Percentiles rank a stretch among this genome's conserved stretches.
Evolutionary conservation across 2,329 filamentous ascomycete genomes (phyloP).

Genomic region (Colletotrichum tropicale): DNA sequence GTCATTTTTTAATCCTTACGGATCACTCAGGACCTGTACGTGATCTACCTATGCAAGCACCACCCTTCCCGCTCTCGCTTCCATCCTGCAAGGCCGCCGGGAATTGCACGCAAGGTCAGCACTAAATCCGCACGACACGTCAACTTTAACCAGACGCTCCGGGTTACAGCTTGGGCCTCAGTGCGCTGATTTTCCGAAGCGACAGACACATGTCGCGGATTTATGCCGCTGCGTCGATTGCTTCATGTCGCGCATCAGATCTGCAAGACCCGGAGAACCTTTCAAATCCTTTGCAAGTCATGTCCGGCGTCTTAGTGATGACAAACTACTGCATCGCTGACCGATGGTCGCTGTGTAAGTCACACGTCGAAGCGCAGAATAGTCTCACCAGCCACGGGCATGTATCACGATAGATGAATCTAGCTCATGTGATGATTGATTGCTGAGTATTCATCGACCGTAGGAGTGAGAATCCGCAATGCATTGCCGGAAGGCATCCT

Average conservation of each 20-base stretch:
- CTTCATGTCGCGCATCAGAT: not conserved
- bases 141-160: not conserved
- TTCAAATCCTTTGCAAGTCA: not conserved
- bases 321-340: not conserved
- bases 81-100: not conserved
- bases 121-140: not conserved
- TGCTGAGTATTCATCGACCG: too few relatives aligned
- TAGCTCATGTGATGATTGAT: not conserved
- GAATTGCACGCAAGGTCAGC: not conserved
- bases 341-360: not conserved
- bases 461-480: too few relatives aligned
- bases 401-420: fast-evolving
- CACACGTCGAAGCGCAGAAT: not conserved
- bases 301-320: not conserved
- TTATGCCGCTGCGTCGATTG: not conserved
- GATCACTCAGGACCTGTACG: not conserved
- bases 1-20: fast-evolving
- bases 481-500: too few relatives aligned
- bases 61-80: not conserved
- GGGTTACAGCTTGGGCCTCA: not conserved
- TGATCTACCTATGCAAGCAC: not conserved
- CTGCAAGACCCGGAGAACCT: not conserved
- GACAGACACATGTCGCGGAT: not conserved
- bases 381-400: not conserved
- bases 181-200: not conserved